Conservation (phyloP, 2,329 filamentous ascomycete genomes). For the Calonectria leucothoes region DNA sequence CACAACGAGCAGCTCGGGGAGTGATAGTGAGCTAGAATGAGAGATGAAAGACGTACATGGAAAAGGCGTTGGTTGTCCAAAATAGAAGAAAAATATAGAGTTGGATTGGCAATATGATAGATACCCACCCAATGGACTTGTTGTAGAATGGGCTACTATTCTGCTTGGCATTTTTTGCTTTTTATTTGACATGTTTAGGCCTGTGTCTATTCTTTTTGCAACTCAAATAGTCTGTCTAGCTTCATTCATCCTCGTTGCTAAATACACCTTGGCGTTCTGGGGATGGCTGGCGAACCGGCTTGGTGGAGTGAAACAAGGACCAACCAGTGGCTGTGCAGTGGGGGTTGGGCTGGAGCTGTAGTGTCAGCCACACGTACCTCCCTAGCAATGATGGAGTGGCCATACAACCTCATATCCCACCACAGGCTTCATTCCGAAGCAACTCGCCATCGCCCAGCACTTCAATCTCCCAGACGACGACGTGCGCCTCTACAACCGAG, state of each 20-base stretch:
- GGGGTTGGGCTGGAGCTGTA: constrained; percentile 10
- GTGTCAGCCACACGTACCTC: constrained; percentile 24
- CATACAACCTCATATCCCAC: constrained; percentile 28
- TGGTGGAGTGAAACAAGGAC: neutral
- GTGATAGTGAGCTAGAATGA: constrained; percentile 45
- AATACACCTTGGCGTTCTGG: neutral
- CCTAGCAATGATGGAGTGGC: constrained; percentile 28
- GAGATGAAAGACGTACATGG: neutral
- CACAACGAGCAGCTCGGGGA: constrained; percentile 57
- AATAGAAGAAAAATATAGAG: neutral
- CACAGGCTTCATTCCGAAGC: constrained; percentile 22
- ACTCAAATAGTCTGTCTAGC: neutral
- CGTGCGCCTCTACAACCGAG: neutral
- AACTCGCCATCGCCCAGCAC: neutral
- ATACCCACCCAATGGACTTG: neutral
- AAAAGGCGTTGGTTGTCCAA: neutral
- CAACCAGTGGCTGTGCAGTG: constrained; percentile 19
- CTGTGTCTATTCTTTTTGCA: neutral
- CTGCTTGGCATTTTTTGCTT: too few relatives aligned
- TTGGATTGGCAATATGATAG: neutral
- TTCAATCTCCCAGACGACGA: neutral
- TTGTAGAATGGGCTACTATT: neutral
- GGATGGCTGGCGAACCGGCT: neutral
- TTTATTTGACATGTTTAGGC: neutral
- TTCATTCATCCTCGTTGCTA: neutral